A percentile compares a stretch with the other conserved stretches of the same genome.
phyloP scores from a whole-genome alignment of 108 stramenopile species.

The Discostella stelligeroides region DNA sequence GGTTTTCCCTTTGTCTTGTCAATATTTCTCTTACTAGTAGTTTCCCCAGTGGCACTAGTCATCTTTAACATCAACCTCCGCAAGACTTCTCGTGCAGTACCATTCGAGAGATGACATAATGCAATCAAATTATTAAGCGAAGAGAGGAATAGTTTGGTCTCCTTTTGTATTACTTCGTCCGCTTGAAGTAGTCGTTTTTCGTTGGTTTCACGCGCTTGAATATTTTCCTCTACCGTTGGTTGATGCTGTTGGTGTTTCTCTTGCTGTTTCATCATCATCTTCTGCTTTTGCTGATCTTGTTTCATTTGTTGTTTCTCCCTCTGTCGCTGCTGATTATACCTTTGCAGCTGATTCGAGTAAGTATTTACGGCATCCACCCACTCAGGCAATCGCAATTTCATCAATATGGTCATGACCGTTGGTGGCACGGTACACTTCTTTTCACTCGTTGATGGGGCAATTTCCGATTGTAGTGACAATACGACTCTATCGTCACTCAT shows the following conservation, averaged over 20 bases:
- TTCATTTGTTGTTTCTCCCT: slow-evolving; percentile 13
- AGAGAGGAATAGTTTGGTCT: slow-evolving; percentile 22
- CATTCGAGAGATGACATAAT: slow-evolving; percentile 37
- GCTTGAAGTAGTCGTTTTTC: slow-evolving; percentile 4
- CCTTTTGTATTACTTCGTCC: slow-evolving; percentile 12
- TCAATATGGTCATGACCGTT: slow-evolving; percentile 52
- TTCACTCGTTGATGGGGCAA: neutral
- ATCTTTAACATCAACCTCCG: slow-evolving; percentile 24
- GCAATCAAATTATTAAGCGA: slow-evolving; percentile 27
- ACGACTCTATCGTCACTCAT: neutral
- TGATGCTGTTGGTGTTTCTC: neutral
- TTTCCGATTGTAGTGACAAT: neutral
- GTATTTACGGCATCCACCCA: slow-evolving; percentile 41
- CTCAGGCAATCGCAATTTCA: slow-evolving; percentile 59
- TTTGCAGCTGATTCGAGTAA: neutral
- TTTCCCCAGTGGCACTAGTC: neutral
- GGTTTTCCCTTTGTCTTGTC: no score
- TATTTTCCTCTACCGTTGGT: neutral
- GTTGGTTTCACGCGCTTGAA: no score
- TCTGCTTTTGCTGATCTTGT: no score
- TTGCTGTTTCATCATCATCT: slow-evolving; percentile 16
- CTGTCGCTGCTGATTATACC: neutral
- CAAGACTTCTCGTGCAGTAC: slow-evolving; percentile 60
- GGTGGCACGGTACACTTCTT: slow-evolving; percentile 31
- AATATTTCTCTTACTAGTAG: neutral